Percentiles rank a stretch among this genome's conserved stretches.
Conservation (phyloP, 202 grass and related monocot species). For the Zizania palustris region DNA sequence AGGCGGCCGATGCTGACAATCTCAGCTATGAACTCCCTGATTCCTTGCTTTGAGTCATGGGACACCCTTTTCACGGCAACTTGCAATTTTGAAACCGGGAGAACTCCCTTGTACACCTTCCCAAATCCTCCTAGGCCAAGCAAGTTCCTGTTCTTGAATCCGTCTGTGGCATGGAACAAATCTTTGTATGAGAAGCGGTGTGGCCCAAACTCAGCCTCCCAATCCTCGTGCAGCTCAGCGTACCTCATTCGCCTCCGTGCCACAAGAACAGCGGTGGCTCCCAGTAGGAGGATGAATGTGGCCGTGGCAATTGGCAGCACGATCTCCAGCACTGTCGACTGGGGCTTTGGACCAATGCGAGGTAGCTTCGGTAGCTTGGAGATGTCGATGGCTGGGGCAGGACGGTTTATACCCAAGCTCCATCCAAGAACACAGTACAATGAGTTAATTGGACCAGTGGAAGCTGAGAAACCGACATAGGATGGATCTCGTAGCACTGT, state of each 20-base stretch:
- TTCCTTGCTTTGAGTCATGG: conserved; percentile 37
- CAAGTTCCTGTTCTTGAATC: not conserved
- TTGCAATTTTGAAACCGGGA: conserved; percentile 13
- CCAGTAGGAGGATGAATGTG: not conserved
- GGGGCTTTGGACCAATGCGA: not conserved
- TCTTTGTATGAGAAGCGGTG: conserved; percentile 37
- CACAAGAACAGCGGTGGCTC: accelerated
- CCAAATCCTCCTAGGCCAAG: conserved; percentile 38
- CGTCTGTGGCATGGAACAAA: conserved; percentile 16
- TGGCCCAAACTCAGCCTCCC: conserved; percentile 31
- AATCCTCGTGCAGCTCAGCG: conserved; percentile 40
- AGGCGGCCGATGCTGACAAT: conserved; percentile 41
- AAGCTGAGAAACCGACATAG: conserved; percentile 38
- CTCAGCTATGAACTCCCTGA: conserved; percentile 42
- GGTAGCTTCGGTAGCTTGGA: conserved; percentile 13
- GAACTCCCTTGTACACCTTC: conserved; percentile 40
- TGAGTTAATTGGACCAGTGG: conserved; percentile 11
- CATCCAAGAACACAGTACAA: conserved; percentile 25
- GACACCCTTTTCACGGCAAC: conserved; percentile 50
- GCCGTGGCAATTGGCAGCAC: not conserved
- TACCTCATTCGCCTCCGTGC: conserved; percentile 14
- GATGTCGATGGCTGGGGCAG: not conserved
- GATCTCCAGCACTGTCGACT: not conserved
- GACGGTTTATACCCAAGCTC: conserved; percentile 23
- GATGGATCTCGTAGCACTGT: not conserved